phyloP scores from a whole-genome alignment of 768 basidiomycete genomes.

The Termitomyces sp. region DNA sequence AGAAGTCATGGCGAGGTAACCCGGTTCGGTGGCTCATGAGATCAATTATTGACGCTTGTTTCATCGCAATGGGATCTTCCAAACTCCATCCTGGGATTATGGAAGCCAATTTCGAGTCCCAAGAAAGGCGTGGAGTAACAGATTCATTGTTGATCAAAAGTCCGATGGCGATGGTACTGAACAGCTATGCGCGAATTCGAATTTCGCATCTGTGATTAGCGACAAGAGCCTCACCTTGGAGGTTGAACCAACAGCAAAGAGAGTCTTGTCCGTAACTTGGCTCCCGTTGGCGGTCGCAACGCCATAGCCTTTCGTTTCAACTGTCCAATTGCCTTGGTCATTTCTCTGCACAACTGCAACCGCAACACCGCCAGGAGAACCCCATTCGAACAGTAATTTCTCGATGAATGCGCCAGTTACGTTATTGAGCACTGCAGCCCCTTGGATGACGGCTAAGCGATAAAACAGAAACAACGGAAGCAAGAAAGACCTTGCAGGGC shows the following conservation, averaged over 20 bases:
- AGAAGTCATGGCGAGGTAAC: slow-evolving; percentile 15
- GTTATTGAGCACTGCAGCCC: slow-evolving; percentile 13
- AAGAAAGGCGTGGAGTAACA: slow-evolving; percentile 20
- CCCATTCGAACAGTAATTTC: slow-evolving; percentile 18
- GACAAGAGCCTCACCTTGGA: slow-evolving; percentile 19
- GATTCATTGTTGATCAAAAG: slow-evolving; percentile 23
- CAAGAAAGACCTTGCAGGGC: neutral
- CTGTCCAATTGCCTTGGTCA: slow-evolving; percentile 19
- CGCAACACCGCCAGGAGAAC: slow-evolving; percentile 21
- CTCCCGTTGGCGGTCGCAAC: slow-evolving; percentile 19
- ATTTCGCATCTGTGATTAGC: neutral
- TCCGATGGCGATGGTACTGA: slow-evolving; percentile 19
- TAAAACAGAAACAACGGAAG: neutral
- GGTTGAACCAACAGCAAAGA: slow-evolving; percentile 26
- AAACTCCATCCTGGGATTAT: slow-evolving; percentile 22
- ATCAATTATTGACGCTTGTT: slow-evolving; percentile 19
- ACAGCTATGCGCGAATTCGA: slow-evolving; percentile 14
- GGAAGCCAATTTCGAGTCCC: slow-evolving; percentile 21
- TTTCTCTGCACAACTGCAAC: slow-evolving; percentile 23
- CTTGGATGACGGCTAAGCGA: neutral
- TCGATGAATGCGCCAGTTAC: slow-evolving; percentile 19
- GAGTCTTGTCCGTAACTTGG: slow-evolving; percentile 20
- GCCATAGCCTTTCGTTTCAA: slow-evolving; percentile 29
- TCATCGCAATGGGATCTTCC: slow-evolving; percentile 18
- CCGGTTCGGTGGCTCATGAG: slow-evolving; percentile 18